phyloP scores from a whole-genome alignment of 305 asterid genomes.

The Solanum hybrid region DNA sequence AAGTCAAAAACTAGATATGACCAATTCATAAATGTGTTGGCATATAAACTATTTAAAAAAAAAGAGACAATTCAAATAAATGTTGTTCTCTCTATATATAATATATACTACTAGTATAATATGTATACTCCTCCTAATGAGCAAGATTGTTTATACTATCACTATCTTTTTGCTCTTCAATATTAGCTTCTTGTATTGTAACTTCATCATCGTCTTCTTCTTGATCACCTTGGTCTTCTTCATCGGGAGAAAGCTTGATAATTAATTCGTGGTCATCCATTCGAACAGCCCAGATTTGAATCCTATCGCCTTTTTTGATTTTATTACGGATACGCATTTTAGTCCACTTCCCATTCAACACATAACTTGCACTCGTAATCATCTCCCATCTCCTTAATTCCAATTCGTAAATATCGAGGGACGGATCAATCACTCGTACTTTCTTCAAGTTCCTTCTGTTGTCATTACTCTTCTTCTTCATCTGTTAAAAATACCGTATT shows the following conservation, averaged over 20 bases:
- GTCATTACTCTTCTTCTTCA: not conserved
- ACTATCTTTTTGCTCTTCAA: not conserved
- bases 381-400: not conserved
- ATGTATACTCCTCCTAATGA: not conserved
- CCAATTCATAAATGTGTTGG: too few species aligned
- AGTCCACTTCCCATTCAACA: not conserved
- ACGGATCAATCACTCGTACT: not conserved
- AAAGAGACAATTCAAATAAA: not conserved
- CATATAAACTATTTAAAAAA: too few species aligned
- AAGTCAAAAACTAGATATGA: too few species aligned
- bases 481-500: too few species aligned
- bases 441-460: not conserved
- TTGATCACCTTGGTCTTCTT: not conserved
- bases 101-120: too few species aligned
- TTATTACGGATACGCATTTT: not conserved
- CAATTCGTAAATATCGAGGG: not conserved
- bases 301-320: not conserved
- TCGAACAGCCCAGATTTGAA: not conserved
- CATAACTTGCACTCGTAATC: not conserved
- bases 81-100: too few species aligned
- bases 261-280: not conserved
- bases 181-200: too few species aligned
- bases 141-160: not conserved
- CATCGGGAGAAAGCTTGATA: not conserved
- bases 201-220: not conserved